A percentile compares a stretch with the other conserved stretches of the same genome.
These are phyloP conservation scores for Colletotrichum truncatum DNA, from an alignment of 2,329 filamentous ascomycete species.

Conservation along the genomic window DNA sequence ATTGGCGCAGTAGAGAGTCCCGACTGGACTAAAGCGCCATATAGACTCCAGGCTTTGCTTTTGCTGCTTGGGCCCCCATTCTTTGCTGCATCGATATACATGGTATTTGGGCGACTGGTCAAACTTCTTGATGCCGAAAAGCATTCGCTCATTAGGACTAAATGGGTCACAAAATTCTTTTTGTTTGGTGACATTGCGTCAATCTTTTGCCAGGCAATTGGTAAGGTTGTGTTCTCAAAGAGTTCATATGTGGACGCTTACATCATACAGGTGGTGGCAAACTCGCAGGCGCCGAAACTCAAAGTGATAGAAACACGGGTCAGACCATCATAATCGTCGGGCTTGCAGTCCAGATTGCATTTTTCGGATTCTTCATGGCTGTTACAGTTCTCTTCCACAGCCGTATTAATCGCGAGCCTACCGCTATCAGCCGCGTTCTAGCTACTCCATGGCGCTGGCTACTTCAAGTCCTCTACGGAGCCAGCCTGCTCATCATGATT, in stretches of 20 bases:
- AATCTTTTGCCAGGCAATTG: constrained; percentile 58
- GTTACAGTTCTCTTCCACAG: constrained; percentile 56
- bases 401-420: constrained; percentile 33
- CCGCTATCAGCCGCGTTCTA: constrained; percentile 12
- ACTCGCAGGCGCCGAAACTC: constrained; percentile 35
- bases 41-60: constrained; percentile 51
- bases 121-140: constrained; percentile 44
- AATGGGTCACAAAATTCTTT: constrained; percentile 63
- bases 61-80: constrained; percentile 56
- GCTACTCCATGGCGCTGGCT: constrained; percentile 40
- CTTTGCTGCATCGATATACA: constrained; percentile 60
- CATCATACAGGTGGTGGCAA: not conserved
- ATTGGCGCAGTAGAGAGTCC: constrained; percentile 52
- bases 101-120: constrained; percentile 56
- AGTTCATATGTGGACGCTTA: too few species aligned
- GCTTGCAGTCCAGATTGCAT: constrained; percentile 62
- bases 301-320: constrained; percentile 37
- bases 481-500: constrained; percentile 49
- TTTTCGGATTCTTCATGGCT: constrained; percentile 62
- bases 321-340: constrained; percentile 61
- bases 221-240: too few species aligned
- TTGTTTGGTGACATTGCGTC: constrained; percentile 62
- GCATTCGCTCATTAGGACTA: constrained; percentile 41
- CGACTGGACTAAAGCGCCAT: constrained; percentile 46
- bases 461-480: constrained; percentile 35